phyloP scores from a whole-genome alignment of 2,329 filamentous ascomycete genomes.

The Pezicula radicicola region DNA sequence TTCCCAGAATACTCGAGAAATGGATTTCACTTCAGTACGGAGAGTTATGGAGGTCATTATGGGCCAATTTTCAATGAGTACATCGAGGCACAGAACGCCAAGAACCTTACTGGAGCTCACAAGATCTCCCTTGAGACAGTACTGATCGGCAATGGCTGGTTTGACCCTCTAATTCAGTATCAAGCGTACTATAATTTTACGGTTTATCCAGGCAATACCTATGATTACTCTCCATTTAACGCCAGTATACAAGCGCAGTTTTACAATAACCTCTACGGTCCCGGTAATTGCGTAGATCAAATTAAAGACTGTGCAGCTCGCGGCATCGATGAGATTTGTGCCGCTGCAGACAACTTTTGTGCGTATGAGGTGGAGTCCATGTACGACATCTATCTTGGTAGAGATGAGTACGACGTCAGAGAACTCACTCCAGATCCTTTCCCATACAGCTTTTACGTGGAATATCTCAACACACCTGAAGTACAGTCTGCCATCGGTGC shows the following conservation, averaged over 20 bases:
- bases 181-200: slow-evolving; percentile 56
- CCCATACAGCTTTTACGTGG: slow-evolving; percentile 49
- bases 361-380: slow-evolving; percentile 46
- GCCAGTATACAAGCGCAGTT: slow-evolving; percentile 44
- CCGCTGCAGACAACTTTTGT: slow-evolving; percentile 53
- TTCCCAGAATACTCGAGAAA: slow-evolving; percentile 49
- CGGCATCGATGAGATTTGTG: slow-evolving; percentile 49
- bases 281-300: slow-evolving; percentile 57
- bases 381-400: slow-evolving; percentile 46
- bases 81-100: slow-evolving; percentile 59
- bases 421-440: slow-evolving; percentile 54
- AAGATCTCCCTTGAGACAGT: slow-evolving; percentile 46
- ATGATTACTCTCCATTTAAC: slow-evolving; percentile 51
- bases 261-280: slow-evolving; percentile 58
- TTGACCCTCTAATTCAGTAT: slow-evolving; percentile 53
- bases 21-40: slow-evolving; percentile 52
- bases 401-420: slow-evolving; percentile 60
- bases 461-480: slow-evolving; percentile 54
- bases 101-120: slow-evolving; percentile 43
- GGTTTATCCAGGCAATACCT: slow-evolving; percentile 53
- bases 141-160: slow-evolving; percentile 58
- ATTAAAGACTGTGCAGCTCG: slow-evolving; percentile 51
- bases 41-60: slow-evolving; percentile 58
- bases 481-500: slow-evolving; percentile 58
- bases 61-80: slow-evolving; percentile 55